Percentiles rank a stretch among this genome's conserved stretches.
Evolutionary conservation across 1,139 yeast genomes (phyloP).

Genomic region (Zygotorulaspora mrakii): DNA sequence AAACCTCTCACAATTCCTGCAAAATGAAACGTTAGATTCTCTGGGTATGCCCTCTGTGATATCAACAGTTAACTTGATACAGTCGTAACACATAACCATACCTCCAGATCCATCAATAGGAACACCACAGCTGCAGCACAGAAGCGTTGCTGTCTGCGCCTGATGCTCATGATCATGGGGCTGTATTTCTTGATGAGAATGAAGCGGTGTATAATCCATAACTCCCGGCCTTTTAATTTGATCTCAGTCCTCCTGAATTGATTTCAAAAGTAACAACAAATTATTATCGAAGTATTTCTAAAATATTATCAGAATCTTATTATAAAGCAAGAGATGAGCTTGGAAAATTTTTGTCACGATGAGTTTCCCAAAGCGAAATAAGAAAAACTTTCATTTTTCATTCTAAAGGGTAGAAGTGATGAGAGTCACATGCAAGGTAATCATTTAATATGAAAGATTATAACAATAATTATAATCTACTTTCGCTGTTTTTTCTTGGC

Average conservation of each 20-base stretch:
- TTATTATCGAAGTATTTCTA: too few relatives aligned
- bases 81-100: conserved; percentile 94
- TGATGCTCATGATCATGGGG: conserved; percentile 29
- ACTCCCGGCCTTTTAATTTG: not conserved
- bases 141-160: conserved; percentile 64
- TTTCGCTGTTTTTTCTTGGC: conserved; percentile 15
- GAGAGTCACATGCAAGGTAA: not conserved
- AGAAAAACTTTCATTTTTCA: not conserved
- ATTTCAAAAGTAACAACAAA: too few relatives aligned
- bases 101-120: conserved; percentile 97
- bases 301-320: not conserved
- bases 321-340: conserved; percentile 16
- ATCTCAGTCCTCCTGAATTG: too few relatives aligned
- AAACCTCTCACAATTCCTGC: conserved; percentile 95
- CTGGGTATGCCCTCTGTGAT: conserved; percentile 95
- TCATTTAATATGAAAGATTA: not conserved
- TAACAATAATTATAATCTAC: too few relatives aligned
- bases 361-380: not conserved
- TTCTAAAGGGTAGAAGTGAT: not conserved
- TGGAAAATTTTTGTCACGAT: conserved; percentile 19
- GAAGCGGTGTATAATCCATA: conserved; percentile 33
- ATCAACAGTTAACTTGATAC: conserved; percentile 90
- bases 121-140: conserved; percentile 97
- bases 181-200: conserved; percentile 26
- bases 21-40: conserved; percentile 87